Evolutionary conservation across 2,329 filamentous ascomycete species (phyloP).

Genomic region (Lachnum nothofagi): DNA sequence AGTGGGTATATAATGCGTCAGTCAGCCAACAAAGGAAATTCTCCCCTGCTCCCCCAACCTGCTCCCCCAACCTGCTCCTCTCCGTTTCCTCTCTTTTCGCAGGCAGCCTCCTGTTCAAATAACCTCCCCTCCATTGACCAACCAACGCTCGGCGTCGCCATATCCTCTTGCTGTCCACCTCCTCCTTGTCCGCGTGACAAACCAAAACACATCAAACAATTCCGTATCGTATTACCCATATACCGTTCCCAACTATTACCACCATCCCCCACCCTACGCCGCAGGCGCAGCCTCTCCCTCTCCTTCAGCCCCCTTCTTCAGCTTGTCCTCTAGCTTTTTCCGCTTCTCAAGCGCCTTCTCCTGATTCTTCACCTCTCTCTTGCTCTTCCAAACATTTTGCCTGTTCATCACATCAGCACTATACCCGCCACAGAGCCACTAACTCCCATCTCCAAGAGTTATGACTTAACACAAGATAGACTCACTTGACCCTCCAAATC

Average conservation of each 20-base stretch:
- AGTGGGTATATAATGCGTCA: slow-evolving; percentile 5
- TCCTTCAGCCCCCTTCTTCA: slow-evolving; percentile 28
- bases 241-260: neutral
- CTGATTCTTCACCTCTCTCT: slow-evolving; percentile 20
- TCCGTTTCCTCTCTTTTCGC: too few species aligned
- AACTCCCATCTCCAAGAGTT: too few species aligned
- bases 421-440: too few species aligned
- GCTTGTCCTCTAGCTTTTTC: slow-evolving; percentile 14
- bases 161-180: neutral
- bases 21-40: slow-evolving; percentile 4
- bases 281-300: neutral
- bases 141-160: neutral
- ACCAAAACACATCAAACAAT: neutral
- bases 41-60: neutral
- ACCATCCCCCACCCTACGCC: neutral
- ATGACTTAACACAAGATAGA: slow-evolving; percentile 33
- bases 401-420: slow-evolving; percentile 23
- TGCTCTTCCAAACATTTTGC: slow-evolving; percentile 35
- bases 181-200: neutral
- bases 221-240: neutral
- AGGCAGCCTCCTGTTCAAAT: too few species aligned
- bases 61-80: too few species aligned
- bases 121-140: neutral
- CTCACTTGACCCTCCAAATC: slow-evolving; percentile 37
- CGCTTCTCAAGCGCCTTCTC: slow-evolving; percentile 33